phyloP scores from a whole-genome alignment of 371 early-diverging fungal species.

The Modicella reniformis region DNA sequence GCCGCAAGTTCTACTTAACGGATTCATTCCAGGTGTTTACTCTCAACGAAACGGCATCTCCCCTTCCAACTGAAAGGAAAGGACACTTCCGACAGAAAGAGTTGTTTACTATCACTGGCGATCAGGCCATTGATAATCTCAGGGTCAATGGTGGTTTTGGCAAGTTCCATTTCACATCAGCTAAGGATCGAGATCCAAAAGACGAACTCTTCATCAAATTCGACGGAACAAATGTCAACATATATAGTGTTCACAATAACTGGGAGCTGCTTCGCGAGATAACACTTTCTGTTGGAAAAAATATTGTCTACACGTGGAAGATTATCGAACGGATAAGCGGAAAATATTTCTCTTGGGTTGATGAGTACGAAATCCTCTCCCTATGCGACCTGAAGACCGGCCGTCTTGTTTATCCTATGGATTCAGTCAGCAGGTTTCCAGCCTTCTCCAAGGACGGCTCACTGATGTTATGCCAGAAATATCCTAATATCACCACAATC shows the following conservation, averaged over 20 bases:
- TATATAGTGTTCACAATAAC: neutral
- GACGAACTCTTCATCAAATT: conserved; percentile 6
- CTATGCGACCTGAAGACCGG: neutral
- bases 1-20: neutral
- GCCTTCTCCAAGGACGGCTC: neutral
- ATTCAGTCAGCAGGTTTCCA: neutral
- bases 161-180: conserved; percentile 3
- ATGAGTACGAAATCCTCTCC: neutral
- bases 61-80: neutral
- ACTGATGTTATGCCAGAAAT: neutral
- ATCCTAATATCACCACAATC: neutral
- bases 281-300: neutral
- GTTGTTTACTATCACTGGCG: neutral
- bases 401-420: neutral
- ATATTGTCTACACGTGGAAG: neutral
- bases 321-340: neutral
- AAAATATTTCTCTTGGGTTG: neutral
- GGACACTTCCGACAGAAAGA: neutral
- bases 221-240: neutral
- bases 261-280: conserved; percentile 5
- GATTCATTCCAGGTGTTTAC: neutral
- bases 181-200: neutral
- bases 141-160: neutral
- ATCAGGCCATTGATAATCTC: neutral
- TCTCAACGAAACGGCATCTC: neutral